Conservation (phyloP, 441 rosid species). For the Populus hybrid region DNA sequence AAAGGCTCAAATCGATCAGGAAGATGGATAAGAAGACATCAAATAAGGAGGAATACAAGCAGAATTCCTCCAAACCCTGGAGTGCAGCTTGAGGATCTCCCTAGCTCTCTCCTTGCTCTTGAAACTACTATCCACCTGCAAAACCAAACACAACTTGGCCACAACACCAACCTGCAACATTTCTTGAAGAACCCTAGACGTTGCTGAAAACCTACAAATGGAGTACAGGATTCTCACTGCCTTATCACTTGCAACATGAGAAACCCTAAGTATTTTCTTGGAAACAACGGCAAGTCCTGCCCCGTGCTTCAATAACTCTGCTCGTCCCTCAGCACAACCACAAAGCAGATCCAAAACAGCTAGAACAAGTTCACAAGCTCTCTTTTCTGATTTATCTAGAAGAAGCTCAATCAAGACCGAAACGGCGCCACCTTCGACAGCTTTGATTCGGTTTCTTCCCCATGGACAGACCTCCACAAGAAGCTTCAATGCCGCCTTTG, state of each 20-base stretch:
- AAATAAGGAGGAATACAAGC: conserved; percentile 42
- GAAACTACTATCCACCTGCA: conserved; percentile 31
- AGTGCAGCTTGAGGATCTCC: conserved; percentile 42
- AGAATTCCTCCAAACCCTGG: conserved; percentile 47
- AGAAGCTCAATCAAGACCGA: conserved; percentile 35
- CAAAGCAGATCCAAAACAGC: conserved; percentile 37
- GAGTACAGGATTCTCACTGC: conserved; percentile 45
- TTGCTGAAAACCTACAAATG: conserved; percentile 33
- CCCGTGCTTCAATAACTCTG: conserved; percentile 45
- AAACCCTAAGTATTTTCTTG: conserved; percentile 53
- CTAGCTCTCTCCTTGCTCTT: conserved; percentile 43
- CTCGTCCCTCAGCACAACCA: conserved; percentile 53
- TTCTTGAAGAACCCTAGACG: conserved; percentile 41
- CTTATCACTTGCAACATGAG: conserved; percentile 37
- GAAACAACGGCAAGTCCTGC: conserved; percentile 53
- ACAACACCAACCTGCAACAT: conserved; percentile 56
- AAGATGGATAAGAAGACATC: conserved; percentile 37
- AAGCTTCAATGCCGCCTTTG: conserved; percentile 45
- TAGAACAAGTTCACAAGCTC: conserved; percentile 34
- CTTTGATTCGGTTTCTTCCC: conserved; percentile 58
- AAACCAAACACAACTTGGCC: conserved; percentile 47
- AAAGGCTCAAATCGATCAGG: neutral
- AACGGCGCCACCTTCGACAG: conserved; percentile 43
- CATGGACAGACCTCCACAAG: conserved; percentile 44
- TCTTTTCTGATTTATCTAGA: conserved; percentile 31